Evolutionary conservation across 768 basidiomycete genomes (phyloP).

Genomic region (Phylloporus arenicola): DNA sequence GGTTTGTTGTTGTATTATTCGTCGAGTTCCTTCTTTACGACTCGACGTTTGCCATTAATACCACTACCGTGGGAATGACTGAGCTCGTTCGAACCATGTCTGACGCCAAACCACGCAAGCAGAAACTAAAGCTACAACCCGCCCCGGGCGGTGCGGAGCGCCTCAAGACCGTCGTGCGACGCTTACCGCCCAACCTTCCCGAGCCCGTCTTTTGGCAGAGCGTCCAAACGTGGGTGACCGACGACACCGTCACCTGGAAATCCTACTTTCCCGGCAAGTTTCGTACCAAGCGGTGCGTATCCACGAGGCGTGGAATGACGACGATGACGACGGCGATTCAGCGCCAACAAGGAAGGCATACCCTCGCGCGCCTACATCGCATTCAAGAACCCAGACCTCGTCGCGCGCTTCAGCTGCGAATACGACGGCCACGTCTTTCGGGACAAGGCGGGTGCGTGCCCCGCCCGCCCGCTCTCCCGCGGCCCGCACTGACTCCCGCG

Average conservation of each 20-base stretch:
- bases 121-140: conserved; percentile 29
- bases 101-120: conserved; percentile 21
- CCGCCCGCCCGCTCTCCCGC: no score
- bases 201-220: conserved; percentile 93
- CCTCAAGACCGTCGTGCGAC: conserved; percentile 81
- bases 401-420: conserved; percentile 70
- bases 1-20: conserved; percentile 19
- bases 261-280: conserved; percentile 62
- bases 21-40: not conserved
- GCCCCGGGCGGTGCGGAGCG: conserved; percentile 42
- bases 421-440: conserved; percentile 91
- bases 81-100: not conserved
- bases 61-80: not conserved
- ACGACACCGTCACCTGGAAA: conserved; percentile 67
- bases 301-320: not conserved
- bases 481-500: no score
- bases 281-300: conserved; percentile 53
- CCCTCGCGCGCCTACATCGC: conserved; percentile 88
- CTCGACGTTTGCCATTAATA: not conserved
- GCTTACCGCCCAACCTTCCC: conserved; percentile 88
- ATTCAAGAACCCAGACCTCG: conserved; percentile 69
- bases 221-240: conserved; percentile 76
- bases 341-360: conserved; percentile 78
- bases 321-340: conserved; percentile 20
- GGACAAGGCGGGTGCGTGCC: conserved; percentile 74